Percentiles rank a stretch among this genome's conserved stretches.
phyloP scores from a whole-genome alignment of 352 stramenopile genomes.

The Pythium utonaiense region DNA sequence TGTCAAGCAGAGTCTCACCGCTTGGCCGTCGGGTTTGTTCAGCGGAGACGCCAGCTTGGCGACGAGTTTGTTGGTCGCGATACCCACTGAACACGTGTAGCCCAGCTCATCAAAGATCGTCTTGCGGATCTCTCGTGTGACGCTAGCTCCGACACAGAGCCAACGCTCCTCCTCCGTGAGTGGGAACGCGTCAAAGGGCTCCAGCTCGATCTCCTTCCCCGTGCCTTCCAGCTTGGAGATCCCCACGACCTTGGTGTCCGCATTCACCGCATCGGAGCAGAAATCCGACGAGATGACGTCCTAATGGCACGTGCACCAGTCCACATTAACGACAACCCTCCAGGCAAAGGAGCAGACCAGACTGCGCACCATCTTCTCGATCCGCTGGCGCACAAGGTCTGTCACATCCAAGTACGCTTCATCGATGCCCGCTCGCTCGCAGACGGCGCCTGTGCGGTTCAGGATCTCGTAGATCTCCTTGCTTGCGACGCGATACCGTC shows the following conservation, averaged over 20 bases:
- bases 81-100: conserved; percentile 79
- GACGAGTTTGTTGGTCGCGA: conserved; percentile 76
- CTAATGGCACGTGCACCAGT: conserved; percentile 19
- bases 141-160: conserved; percentile 56
- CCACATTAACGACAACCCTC: no score
- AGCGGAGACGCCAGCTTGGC: conserved; percentile 75
- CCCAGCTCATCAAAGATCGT: conserved; percentile 55
- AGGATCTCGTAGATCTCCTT: conserved; percentile 75
- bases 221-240: conserved; percentile 36
- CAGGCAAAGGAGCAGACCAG: no score
- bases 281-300: conserved; percentile 52
- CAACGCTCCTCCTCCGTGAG: conserved; percentile 61
- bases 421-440: conserved; percentile 79
- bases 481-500: conserved; percentile 76
- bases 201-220: conserved; percentile 27
- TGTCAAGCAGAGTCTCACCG: conserved; percentile 25
- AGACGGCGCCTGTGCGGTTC: conserved; percentile 38
- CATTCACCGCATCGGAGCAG: conserved; percentile 48
- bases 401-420: conserved; percentile 84
- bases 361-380: conserved; percentile 50
- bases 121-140: conserved; percentile 71
- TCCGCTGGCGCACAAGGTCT: conserved; percentile 48
- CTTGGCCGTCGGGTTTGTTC: conserved; percentile 82
- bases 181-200: conserved; percentile 41
- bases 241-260: conserved; percentile 71